Conservation (phyloP, 345 rosid species). For the Salix arbutifolia region DNA sequence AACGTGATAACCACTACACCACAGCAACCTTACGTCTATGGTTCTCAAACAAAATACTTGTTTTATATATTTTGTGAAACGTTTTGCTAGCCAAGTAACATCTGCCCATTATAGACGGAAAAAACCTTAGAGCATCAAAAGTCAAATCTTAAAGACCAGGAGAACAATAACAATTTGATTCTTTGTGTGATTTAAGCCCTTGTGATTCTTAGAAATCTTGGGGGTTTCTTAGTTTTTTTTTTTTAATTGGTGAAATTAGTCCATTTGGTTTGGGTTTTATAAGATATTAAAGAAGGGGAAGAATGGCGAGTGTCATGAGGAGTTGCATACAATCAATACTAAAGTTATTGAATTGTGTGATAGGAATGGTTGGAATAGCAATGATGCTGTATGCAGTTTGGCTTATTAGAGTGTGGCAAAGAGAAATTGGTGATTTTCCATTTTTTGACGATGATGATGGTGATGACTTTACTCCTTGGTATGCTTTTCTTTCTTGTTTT, state of each 20-base stretch:
- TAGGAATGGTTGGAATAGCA: constrained; percentile 85
- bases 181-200: neutral
- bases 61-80: neutral
- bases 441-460: constrained; percentile 32
- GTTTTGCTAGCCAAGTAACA: neutral
- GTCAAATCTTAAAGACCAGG: neutral
- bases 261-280: neutral
- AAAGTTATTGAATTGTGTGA: constrained; percentile 67
- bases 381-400: constrained; percentile 67
- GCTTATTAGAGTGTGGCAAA: constrained; percentile 73
- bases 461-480: constrained; percentile 63
- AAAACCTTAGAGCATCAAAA: neutral
- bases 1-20: constrained; percentile 39
- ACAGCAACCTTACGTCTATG: neutral
- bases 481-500: constrained; percentile 3
- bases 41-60: no score
- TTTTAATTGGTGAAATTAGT: neutral
- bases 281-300: neutral
- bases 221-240: neutral
- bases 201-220: neutral
- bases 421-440: constrained; percentile 51
- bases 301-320: constrained; percentile 49
- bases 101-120: neutral
- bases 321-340: constrained; percentile 65
- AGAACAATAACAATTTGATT: neutral